Conservation (phyloP, 208 protist species). For the Angomonas deanei region DNA sequence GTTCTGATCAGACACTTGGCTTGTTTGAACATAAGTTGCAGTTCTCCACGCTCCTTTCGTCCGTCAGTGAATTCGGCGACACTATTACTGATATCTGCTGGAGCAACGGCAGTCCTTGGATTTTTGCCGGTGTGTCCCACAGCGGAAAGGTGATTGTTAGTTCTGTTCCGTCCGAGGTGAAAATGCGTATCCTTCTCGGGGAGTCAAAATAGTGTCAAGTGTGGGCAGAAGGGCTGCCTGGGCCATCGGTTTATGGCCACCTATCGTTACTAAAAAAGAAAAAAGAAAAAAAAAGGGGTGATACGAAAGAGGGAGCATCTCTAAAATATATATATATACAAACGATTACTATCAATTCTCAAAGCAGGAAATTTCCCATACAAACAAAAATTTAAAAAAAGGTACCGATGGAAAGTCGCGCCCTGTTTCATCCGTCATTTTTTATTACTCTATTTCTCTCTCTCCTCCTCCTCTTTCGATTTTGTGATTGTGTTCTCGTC, state of each 20-base stretch:
- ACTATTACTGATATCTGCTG: slow-evolving; percentile 70
- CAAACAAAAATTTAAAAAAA: too few species aligned
- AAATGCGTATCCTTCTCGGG: slow-evolving; percentile 78
- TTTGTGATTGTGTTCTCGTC: background rate
- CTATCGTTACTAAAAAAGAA: background rate
- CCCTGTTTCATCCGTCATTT: background rate
- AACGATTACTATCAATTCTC: too few species aligned
- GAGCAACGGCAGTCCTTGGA: slow-evolving; percentile 75
- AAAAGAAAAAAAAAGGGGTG: too few species aligned
- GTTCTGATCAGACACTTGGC: slow-evolving; percentile 70
- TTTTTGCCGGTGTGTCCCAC: slow-evolving; percentile 82
- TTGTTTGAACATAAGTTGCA: slow-evolving; percentile 64
- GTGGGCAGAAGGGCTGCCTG: background rate
- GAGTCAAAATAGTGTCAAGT: slow-evolving; percentile 28
- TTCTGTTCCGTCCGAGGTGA: slow-evolving; percentile 72
- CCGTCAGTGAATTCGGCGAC: slow-evolving; percentile 66
- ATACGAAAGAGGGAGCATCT: too few species aligned
- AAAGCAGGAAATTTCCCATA: too few species aligned
- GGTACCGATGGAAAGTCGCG: too few species aligned
- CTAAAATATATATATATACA: too few species aligned
- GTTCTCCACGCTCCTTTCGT: slow-evolving; percentile 31
- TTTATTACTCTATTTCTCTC: background rate
- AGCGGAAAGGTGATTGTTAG: slow-evolving; percentile 82
- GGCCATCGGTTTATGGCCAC: background rate
- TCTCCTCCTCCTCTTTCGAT: slow-evolving; percentile 1